Conservation (phyloP, 208 protist species). For the Leishmania martiniquensis region DNA sequence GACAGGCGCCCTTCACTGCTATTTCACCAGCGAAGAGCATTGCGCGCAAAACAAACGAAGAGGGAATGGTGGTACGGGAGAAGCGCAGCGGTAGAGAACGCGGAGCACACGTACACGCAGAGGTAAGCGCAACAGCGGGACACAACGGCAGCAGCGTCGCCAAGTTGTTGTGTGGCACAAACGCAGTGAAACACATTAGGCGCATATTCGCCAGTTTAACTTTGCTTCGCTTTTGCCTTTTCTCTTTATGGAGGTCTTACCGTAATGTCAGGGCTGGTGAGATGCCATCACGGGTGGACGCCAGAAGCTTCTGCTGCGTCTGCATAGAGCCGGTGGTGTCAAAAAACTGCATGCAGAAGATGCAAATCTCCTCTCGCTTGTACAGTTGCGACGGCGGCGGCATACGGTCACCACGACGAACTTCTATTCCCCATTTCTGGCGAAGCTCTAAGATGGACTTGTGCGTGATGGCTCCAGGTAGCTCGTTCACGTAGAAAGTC, state of each 20-base stretch:
- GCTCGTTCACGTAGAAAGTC: constrained; percentile 90
- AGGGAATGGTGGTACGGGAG: background rate
- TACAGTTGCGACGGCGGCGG: constrained; percentile 92
- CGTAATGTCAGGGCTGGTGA: constrained; percentile 77
- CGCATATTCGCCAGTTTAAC: background rate
- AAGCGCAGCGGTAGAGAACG: background rate
- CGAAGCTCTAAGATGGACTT: constrained; percentile 93
- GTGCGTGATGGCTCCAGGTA: constrained; percentile 92
- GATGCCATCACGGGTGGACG: constrained; percentile 87
- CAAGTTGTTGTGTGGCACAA: background rate
- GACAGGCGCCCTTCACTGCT: too few relatives aligned
- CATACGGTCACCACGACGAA: constrained; percentile 82
- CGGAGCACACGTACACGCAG: background rate
- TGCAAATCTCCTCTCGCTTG: constrained; percentile 91
- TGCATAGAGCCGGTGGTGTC: constrained; percentile 85
- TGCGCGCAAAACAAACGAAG: background rate
- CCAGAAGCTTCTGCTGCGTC: constrained; percentile 87
- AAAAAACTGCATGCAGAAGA: constrained; percentile 96
- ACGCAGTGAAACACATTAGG: background rate
- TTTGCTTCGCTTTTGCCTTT: background rate
- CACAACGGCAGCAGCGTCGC: background rate
- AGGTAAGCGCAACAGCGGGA: background rate
- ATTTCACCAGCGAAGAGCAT: too few relatives aligned
- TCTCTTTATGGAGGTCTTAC: constrained; percentile 21
- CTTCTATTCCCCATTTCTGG: constrained; percentile 88